Percentiles rank a stretch among this genome's conserved stretches.
Evolutionary conservation across 306 rosid genomes (phyloP).

Genomic region (Canavalia gladiata): DNA sequence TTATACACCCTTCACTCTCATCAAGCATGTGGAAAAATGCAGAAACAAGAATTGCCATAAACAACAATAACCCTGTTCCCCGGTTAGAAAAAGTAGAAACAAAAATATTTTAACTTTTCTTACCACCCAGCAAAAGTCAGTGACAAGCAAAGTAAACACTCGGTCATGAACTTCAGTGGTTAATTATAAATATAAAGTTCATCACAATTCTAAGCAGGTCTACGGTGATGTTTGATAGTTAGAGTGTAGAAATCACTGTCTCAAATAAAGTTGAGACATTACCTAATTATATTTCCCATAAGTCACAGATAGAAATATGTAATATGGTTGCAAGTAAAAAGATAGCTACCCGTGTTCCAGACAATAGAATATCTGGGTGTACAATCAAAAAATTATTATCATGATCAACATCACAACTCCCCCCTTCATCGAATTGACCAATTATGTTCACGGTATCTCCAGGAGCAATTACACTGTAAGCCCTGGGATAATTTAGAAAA

Average conservation of each 20-base stretch:
- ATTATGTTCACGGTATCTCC: constrained; percentile 90
- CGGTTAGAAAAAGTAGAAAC: background rate
- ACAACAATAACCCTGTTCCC: background rate
- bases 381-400: constrained; percentile 76
- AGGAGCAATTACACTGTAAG: constrained; percentile 75
- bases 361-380: constrained; percentile 80
- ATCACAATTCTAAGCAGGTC: constrained; percentile 1
- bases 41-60: background rate
- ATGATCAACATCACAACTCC: constrained; percentile 73
- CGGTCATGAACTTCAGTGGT: background rate
- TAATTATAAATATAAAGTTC: constrained; percentile 26
- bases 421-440: constrained; percentile 81
- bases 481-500: constrained; percentile 62
- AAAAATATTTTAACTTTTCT: constrained; percentile 13
- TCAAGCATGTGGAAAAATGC: background rate
- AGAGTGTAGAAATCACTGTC: constrained; percentile 14
- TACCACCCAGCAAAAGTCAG: background rate
- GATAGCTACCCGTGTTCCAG: constrained; percentile 89
- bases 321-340: constrained; percentile 36
- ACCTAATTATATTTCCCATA: constrained; percentile 14
- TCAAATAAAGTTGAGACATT: constrained; percentile 33
- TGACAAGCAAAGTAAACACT: constrained; percentile 19
- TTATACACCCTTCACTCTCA: background rate
- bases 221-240: background rate
- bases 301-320: constrained; percentile 15